Base-by-base conservation (phyloP, 495 filamentous ascomycete species). In the Daldinia vernicosa region DNA sequence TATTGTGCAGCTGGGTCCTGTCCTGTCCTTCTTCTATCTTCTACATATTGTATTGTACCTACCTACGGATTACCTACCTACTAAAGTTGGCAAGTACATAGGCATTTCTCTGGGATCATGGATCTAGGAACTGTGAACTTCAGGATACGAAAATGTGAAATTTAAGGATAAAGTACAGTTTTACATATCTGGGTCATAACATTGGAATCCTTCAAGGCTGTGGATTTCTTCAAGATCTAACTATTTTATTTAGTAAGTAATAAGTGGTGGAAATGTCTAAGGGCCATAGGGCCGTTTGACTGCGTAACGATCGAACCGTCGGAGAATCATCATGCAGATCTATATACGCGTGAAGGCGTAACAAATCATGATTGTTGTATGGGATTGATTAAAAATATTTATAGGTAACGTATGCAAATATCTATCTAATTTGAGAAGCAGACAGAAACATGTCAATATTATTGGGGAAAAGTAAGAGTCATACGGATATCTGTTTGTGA, bases 231-330 rank as follows among this genome's bases (percentile, higher is more conserved):
- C 3, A 63, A 43, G 24, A 59, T 52, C 43, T n/a, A n/a, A n/a
- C n/a, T 28, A 24, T 45, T 22, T 17, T 17, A 22, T 71, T 54
- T 63, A n/a, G n/a, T n/a, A n/a, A n/a, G n/a, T n/a, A n/a, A n/a
- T n/a, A n/a, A 68, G 50, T 72, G 70, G 62, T 69, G 70, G 66
- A 65, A 73, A 62, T 60, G 39, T 37, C 27, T 39, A 52, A 35
- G 33, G 51, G 17, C 51, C 55, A 43, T 55, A 45, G 32, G 35
- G 53, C 50, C 28, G 43, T 70, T 37, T 54, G n/a, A 40, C 61
- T 58, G 63, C 50, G 56, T 57, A 28, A 30, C 54, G 59, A 68
- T 67, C 60, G 66, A 73, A 63, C 50, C 62, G 60, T 62, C 66
- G 66, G 57, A 73, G 26, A 73, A 43, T 47, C 61, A 45, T 63